Evolutionary conservation across 78 protist genomes (phyloP), one percentile per base, ranked within the genome.

Genomic region (Chrysochromulina tobinii): DNA sequence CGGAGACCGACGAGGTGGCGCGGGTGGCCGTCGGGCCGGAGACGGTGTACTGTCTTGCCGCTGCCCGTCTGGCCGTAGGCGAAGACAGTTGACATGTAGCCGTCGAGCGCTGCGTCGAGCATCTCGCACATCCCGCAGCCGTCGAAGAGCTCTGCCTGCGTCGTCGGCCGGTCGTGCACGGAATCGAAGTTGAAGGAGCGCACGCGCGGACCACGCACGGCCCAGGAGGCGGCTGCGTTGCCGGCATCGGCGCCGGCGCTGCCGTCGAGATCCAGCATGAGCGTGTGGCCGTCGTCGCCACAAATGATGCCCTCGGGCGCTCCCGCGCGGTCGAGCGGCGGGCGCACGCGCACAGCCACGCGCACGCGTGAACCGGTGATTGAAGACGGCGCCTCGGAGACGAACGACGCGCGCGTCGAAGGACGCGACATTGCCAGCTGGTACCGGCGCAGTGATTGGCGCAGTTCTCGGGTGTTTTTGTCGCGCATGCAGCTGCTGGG

Each of bases 41-140:
- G 20, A 88, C 53, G 15, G 91, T 88, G 91, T 73, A 88, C 38
- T n/a, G 91, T 88, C 77, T 88, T 88, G 15, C 91, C 91, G 12
- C 57, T 3, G 50, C 91, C 91, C 23, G 91, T 88, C 75, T 88
- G 91, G 23, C 91, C 91, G 25, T 21, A 88, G 20, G 91, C 91
- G 18, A 88, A 72, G 58, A 88, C 84, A 0, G 91, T 67, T 8
- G 91, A 1, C 23, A 83, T 5, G 77, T 88, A 88, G 38, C 91
- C 91, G 84, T 50, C 58, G 38, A 75, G 84, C 57, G 84, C 84
- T 7, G 84, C 55, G 57, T 51, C 84, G 38, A 75, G 2, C n/a
- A 50, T 21, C n/a, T 48, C 84, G 57, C 15, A 6, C 27, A 51
- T 2, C 11, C 79, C 79, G 51, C 79, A 27, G 54, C 54, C n/a